Conservation (phyloP, 345 rosid genomes). For the Orychophragmus violaceus region DNA sequence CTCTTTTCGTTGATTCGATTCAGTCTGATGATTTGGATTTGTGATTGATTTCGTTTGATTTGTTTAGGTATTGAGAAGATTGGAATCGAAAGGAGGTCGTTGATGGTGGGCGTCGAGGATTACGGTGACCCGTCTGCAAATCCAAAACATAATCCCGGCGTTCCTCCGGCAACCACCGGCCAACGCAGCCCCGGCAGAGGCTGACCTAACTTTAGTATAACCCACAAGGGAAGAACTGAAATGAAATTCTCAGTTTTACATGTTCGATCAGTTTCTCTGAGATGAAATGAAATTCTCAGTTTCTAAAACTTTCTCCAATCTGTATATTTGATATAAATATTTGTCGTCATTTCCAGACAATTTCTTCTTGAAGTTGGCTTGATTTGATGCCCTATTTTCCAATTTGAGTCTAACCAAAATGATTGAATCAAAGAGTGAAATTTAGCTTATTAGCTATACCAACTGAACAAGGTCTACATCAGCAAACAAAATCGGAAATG, state of each 20-base stretch:
- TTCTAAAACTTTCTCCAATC: neutral
- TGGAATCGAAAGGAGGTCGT: slow-evolving; percentile 2
- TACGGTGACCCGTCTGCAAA: slow-evolving; percentile 32
- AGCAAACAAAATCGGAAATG: neutral
- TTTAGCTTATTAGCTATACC: neutral
- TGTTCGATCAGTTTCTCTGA: neutral
- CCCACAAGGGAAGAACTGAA: neutral
- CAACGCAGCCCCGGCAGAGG: slow-evolving; percentile 8
- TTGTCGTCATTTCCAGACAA: neutral
- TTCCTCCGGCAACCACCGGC: slow-evolving; percentile 22
- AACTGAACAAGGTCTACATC: neutral
- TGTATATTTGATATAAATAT: neutral
- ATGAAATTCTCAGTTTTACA: neutral
- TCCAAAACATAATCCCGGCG: slow-evolving; percentile 29
- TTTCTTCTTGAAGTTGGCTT: neutral
- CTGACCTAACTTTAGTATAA: neutral
- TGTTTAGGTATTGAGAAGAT: slow-evolving; percentile 9
- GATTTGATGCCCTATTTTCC: neutral
- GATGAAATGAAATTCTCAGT: neutral
- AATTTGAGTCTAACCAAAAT: neutral
- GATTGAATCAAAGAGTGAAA: neutral
- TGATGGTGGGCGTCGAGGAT: slow-evolving; percentile 21
- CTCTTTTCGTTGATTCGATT: neutral
- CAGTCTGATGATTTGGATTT: neutral
- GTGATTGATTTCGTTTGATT: neutral